Evolutionary conservation across 257 asterid genomes (phyloP).

Genomic region (Scutellaria minor): DNA sequence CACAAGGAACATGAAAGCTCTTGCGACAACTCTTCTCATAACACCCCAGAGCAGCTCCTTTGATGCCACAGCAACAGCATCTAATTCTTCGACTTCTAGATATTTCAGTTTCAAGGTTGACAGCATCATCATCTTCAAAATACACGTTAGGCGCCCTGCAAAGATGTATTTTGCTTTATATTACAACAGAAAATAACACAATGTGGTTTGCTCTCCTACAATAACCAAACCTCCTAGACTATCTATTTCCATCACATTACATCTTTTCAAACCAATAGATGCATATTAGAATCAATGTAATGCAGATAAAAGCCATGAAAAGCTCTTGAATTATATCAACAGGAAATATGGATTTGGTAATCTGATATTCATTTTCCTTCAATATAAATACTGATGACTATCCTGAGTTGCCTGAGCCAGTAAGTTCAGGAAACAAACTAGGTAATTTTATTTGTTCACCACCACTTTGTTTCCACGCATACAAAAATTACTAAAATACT

Average conservation of each 20-base stretch:
- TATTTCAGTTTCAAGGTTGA: slow-evolving; percentile 83
- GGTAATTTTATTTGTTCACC: background rate
- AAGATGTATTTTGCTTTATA: slow-evolving; percentile 13
- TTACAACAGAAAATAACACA: background rate
- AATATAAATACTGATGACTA: slow-evolving; percentile 11
- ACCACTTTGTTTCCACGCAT: background rate
- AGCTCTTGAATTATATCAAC: slow-evolving; percentile 9
- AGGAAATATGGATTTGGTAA: background rate
- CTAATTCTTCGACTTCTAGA: slow-evolving; percentile 78
- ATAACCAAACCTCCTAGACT: slow-evolving; percentile 9
- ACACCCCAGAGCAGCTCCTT: slow-evolving; percentile 98
- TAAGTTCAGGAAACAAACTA: slow-evolving; percentile 18
- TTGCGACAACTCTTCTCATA: slow-evolving; percentile 81
- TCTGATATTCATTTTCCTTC: slow-evolving; percentile 11
- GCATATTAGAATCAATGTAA: background rate
- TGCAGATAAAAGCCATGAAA: background rate
- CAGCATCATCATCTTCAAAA: slow-evolving; percentile 62
- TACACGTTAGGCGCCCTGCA: slow-evolving; percentile 97
- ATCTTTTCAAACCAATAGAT: background rate
- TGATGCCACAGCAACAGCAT: slow-evolving; percentile 83
- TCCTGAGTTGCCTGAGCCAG: slow-evolving; percentile 10
- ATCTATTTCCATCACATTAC: slow-evolving; percentile 10
- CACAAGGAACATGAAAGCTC: slow-evolving; percentile 96
- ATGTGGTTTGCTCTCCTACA: background rate
- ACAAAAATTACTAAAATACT: background rate